phyloP scores from a whole-genome alignment of 805 yeast genomes.

The Metschnikowia shivogae region DNA sequence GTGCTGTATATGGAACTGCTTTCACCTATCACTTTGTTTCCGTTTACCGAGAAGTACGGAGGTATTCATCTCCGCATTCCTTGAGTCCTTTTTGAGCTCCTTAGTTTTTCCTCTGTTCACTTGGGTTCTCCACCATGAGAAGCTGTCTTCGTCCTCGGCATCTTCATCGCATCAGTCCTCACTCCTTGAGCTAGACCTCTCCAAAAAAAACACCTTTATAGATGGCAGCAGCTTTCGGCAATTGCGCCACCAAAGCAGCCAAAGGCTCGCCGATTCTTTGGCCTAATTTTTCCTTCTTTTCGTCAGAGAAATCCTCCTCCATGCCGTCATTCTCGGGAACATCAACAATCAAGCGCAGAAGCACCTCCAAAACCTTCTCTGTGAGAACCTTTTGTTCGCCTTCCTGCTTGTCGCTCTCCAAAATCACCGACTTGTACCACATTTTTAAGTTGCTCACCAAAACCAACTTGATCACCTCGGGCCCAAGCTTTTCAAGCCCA shows the following conservation, averaged over 20 bases:
- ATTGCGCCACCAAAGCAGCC: constrained; percentile 45
- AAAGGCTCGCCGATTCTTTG: constrained; percentile 61
- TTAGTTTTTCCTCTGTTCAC: too few species aligned
- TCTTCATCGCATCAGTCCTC: too few species aligned
- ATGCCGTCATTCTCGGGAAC: constrained; percentile 25
- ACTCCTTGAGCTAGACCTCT: constrained; percentile 30
- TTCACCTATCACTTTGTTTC: too few species aligned
- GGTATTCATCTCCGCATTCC: too few species aligned
- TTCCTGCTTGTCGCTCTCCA: constrained; percentile 34
- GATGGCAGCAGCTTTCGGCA: constrained; percentile 47
- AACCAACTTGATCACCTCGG: constrained; percentile 80
- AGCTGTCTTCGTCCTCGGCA: too few species aligned
- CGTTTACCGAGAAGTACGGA: too few species aligned
- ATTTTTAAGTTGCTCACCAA: constrained; percentile 78
- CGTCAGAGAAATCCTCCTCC: constrained; percentile 33
- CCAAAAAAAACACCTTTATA: constrained; percentile 72
- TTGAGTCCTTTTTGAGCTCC: not conserved
- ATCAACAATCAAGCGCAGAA: constrained; percentile 43
- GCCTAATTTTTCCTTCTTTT: constrained; percentile 38
- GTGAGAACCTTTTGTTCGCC: constrained; percentile 47
- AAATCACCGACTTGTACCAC: constrained; percentile 67
- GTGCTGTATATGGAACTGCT: too few species aligned
- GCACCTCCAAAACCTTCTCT: constrained; percentile 48
- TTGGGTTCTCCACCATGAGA: too few species aligned
- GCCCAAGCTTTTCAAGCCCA: constrained; percentile 80